Percentiles rank a stretch among this genome's conserved stretches.
Evolutionary conservation across 371 early-diverging fungal species (phyloP).

Genomic region (Caulochytrium protostelioides): DNA sequence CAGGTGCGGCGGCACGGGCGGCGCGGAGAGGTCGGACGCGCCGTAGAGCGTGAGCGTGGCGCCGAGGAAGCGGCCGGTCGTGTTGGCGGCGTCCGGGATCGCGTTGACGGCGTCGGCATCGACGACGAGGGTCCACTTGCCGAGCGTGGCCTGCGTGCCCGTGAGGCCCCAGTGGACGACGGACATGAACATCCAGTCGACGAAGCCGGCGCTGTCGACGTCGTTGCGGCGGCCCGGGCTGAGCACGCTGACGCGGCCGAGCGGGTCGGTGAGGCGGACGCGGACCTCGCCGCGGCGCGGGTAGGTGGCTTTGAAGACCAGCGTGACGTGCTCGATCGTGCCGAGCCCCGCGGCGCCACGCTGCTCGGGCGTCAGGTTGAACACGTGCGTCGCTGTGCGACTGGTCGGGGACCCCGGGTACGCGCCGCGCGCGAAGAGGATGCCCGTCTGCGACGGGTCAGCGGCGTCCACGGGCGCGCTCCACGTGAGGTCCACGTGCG

Average conservation of each 20-base stretch:
- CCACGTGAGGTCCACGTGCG: conserved; percentile 19
- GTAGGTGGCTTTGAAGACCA: conserved; percentile 60
- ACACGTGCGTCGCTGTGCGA: background rate
- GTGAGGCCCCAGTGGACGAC: conserved; percentile 97
- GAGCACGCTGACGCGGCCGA: conserved; percentile 37
- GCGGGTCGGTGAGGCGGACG: conserved; percentile 50
- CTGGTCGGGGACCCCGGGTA: background rate
- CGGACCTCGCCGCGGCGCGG: conserved; percentile 55
- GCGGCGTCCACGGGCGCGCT: conserved; percentile 19
- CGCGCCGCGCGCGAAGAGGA: background rate
- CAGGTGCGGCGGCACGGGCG: no score
- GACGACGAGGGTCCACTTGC: no score
- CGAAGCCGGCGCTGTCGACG: conserved; percentile 42
- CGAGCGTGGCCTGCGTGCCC: background rate
- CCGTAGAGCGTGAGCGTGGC: background rate
- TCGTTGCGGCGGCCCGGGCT: conserved; percentile 45
- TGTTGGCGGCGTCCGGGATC: background rate
- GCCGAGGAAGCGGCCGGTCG: background rate
- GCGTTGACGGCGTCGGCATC: background rate
- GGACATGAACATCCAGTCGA: conserved; percentile 81
- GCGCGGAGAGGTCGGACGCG: no score
- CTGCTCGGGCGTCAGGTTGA: background rate
- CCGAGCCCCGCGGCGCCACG: conserved; percentile 2
- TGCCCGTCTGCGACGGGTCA: conserved; percentile 23
- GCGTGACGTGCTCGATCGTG: conserved; percentile 62